A percentile compares a stretch with the other conserved stretches of the same genome.
phyloP scores from a whole-genome alignment of 805 yeast species.

The Monosporozyma unispora region DNA sequence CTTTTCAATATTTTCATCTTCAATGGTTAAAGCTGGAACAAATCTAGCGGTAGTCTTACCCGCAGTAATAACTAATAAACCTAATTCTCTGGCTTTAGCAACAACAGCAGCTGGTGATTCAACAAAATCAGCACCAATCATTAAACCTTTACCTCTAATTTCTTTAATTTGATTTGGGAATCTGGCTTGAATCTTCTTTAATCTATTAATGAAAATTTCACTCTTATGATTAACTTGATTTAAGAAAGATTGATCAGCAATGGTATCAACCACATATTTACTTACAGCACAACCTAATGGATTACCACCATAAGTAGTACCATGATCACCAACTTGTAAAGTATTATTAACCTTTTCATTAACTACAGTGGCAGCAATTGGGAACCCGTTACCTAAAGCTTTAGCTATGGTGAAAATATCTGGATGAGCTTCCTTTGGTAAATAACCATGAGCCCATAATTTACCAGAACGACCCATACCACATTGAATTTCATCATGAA shows the following conservation, averaged over 20 bases:
- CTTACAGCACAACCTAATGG: slow-evolving; percentile 85
- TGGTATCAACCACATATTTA: slow-evolving; percentile 58
- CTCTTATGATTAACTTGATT: slow-evolving; percentile 53
- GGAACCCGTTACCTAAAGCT: slow-evolving; percentile 94
- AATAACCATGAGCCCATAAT: slow-evolving; percentile 82
- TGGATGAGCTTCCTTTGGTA: slow-evolving; percentile 80
- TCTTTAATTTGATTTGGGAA: slow-evolving; percentile 55
- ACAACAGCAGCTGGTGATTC: slow-evolving; percentile 58
- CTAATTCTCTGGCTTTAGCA: slow-evolving; percentile 62
- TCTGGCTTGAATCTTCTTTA: slow-evolving; percentile 42
- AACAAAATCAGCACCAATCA: slow-evolving; percentile 73
- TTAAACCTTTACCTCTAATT: slow-evolving; percentile 81
- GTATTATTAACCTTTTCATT: slow-evolving; percentile 66
- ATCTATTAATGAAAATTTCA: slow-evolving; percentile 42
- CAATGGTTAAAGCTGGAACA: slow-evolving; percentile 86
- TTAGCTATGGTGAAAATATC: slow-evolving; percentile 92
- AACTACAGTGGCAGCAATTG: slow-evolving; percentile 89
- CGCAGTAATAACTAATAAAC: slow-evolving; percentile 79
- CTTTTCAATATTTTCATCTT: slow-evolving; percentile 52
- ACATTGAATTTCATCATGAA: slow-evolving; percentile 95
- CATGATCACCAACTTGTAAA: slow-evolving; percentile 87
- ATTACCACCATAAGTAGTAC: slow-evolving; percentile 96
- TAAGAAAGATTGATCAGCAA: slow-evolving; percentile 55
- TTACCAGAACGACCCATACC: slow-evolving; percentile 97
- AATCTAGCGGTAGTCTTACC: slow-evolving; percentile 86